These are phyloP conservation scores for Carex arenaria DNA, from an alignment of 202 grass and related monocot species.

Conservation along the genomic window DNA sequence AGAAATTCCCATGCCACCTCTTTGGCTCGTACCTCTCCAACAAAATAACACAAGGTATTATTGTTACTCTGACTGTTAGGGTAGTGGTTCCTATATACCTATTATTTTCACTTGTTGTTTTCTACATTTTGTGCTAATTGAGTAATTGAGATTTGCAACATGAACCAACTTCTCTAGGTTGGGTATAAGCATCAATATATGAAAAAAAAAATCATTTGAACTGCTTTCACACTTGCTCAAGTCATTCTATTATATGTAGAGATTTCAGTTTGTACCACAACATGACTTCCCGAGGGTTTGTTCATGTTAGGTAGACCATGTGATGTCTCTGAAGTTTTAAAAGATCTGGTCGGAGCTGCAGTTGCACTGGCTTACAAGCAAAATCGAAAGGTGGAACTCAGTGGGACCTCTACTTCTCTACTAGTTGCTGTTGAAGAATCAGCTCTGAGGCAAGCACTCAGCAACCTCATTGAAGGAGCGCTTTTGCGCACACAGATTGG, in stretches of 20 bases:
- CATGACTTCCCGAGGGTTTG: background rate
- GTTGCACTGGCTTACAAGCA: conserved; percentile 51
- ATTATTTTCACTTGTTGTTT: background rate
- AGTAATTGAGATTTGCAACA: background rate
- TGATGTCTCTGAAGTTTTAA: conserved; percentile 45
- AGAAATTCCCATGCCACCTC: conserved; percentile 68
- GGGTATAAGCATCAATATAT: background rate
- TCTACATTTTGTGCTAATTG: background rate
- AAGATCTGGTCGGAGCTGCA: conserved; percentile 60
- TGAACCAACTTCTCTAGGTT: background rate
- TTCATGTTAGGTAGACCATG: conserved; percentile 76
- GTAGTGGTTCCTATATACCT: background rate
- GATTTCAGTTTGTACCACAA: background rate
- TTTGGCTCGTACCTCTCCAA: conserved; percentile 53
- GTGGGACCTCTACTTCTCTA: conserved; percentile 30
- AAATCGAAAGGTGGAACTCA: conserved; percentile 46
- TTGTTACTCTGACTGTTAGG: background rate
- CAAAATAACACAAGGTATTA: conserved; percentile 50
- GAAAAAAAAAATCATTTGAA: background rate
- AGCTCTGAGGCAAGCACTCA: conserved; percentile 60
- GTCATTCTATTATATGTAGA: background rate
- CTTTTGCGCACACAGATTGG: conserved; percentile 50
- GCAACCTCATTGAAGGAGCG: conserved; percentile 79
- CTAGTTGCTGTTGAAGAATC: conserved; percentile 66
- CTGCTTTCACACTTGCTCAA: background rate